Conservation (phyloP, 768 basidiomycete genomes). For the Tubosaeta sp. region DNA sequence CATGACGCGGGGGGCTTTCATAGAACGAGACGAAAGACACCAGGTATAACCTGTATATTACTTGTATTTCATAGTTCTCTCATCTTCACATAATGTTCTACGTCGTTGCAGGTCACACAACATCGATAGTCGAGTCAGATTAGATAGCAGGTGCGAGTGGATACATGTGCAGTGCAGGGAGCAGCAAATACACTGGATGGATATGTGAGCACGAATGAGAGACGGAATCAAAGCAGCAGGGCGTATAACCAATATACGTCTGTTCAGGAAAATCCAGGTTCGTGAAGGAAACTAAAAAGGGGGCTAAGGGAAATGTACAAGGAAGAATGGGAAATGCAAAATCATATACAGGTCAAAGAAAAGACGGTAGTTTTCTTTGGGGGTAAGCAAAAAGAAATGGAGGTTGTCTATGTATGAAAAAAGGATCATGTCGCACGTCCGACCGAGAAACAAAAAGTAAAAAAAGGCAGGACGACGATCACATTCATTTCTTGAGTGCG, state of each 20-base stretch:
- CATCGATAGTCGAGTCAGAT: constrained; percentile 4
- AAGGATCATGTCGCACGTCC: background rate
- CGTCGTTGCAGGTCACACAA: background rate
- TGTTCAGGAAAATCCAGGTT: background rate
- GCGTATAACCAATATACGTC: constrained; percentile 1
- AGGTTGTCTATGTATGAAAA: background rate
- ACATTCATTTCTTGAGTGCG: constrained; percentile 38
- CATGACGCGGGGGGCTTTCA: background rate
- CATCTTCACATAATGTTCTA: background rate
- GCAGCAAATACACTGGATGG: constrained; percentile 18
- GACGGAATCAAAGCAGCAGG: background rate
- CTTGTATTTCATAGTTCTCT: background rate
- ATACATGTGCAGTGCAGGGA: constrained; percentile 17
- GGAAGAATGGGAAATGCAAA: background rate
- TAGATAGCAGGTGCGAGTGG: constrained; percentile 15
- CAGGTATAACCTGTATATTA: background rate
- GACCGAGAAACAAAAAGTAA: background rate
- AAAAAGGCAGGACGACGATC: background rate
- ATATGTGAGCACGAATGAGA: constrained; percentile 1
- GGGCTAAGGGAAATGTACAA: background rate
- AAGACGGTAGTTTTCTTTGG: background rate
- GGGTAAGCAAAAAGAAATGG: background rate
- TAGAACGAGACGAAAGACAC: background rate
- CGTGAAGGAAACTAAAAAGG: background rate
- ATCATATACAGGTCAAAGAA: background rate